phyloP scores from a whole-genome alignment of 108 stramenopile species.

The Skeletonema menzelii region DNA sequence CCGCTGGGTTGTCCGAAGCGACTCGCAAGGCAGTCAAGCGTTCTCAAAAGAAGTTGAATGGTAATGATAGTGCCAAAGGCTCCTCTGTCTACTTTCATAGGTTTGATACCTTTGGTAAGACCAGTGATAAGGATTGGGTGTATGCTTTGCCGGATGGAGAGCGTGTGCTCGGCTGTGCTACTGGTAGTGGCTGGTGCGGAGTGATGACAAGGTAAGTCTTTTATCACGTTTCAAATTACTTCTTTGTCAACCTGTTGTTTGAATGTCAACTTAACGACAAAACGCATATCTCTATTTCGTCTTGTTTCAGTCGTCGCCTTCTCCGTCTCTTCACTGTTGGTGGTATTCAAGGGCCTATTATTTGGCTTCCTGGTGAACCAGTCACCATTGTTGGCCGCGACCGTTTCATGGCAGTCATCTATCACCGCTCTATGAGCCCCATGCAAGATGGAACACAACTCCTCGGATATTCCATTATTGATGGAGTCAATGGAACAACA shows the following conservation, averaged over 20 bases:
- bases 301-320: constrained; percentile 58
- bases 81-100: constrained; percentile 79
- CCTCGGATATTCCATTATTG: constrained; percentile 71
- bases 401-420: constrained; percentile 71
- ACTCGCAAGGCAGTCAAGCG: constrained; percentile 49
- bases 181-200: constrained; percentile 76
- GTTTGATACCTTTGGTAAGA: constrained; percentile 71
- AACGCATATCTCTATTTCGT: not conserved
- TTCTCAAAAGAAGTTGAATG: constrained; percentile 33
- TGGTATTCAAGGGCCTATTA: constrained; percentile 68
- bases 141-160: constrained; percentile 78
- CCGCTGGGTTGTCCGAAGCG: constrained; percentile 49
- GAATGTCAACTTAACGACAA: not conserved
- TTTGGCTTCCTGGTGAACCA: constrained; percentile 79
- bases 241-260: not conserved
- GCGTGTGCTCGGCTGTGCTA: constrained; percentile 73
- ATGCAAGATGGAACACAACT: constrained; percentile 78
- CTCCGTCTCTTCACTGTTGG: constrained; percentile 75
- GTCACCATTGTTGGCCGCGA: constrained; percentile 79
- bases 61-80: constrained; percentile 45
- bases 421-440: constrained; percentile 58
- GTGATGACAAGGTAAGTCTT: constrained; percentile 59
- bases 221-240: not conserved
- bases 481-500: constrained; percentile 54
- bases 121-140: constrained; percentile 82